A percentile compares a stretch with the other conserved stretches of the same genome.
Evolutionary conservation across 192 early-diverging fungal species (phyloP).

Genomic region (Podila horticola): DNA sequence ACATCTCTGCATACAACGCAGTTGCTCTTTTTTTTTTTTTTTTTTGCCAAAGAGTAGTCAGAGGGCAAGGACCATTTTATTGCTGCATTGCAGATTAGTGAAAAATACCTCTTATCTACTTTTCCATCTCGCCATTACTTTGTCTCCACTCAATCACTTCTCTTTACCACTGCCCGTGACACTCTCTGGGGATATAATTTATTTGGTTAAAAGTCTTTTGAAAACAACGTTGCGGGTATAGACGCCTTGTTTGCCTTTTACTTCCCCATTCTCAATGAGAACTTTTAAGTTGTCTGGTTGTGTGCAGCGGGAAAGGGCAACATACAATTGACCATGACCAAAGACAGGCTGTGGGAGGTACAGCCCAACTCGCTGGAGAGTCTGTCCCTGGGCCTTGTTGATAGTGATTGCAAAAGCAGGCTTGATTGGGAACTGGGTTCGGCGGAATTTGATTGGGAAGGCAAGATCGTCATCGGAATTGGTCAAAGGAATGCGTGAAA

Average conservation of each 20-base stretch:
- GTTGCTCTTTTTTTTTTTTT: too few relatives aligned
- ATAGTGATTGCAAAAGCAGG: slow-evolving; percentile 32
- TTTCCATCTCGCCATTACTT: too few relatives aligned
- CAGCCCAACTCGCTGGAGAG: too few relatives aligned
- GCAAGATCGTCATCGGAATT: slow-evolving; percentile 18
- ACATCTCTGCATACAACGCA: too few relatives aligned
- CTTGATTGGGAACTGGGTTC: slow-evolving; percentile 21
- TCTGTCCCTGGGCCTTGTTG: slow-evolving; percentile 21
- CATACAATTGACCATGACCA: slow-evolving; percentile 30
- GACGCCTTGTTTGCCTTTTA: not conserved
- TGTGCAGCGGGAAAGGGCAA: slow-evolving; percentile 18
- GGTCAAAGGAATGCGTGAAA: slow-evolving; percentile 11
- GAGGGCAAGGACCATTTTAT: too few relatives aligned
- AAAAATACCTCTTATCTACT: not conserved
- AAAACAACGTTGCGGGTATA: slow-evolving; percentile 9
- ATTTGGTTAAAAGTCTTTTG: not conserved
- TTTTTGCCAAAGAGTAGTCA: too few relatives aligned
- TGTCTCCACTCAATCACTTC: too few relatives aligned
- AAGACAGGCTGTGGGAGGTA: slow-evolving; percentile 11
- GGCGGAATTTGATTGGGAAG: slow-evolving; percentile 20
- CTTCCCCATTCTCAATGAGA: not conserved
- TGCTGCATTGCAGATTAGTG: too few relatives aligned
- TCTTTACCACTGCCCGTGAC: too few relatives aligned
- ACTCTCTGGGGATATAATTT: too few relatives aligned
- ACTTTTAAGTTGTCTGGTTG: not conserved